These are phyloP conservation scores for Vanilla planifolia DNA, from an alignment of 106 monocot species.

Conservation along the genomic window DNA sequence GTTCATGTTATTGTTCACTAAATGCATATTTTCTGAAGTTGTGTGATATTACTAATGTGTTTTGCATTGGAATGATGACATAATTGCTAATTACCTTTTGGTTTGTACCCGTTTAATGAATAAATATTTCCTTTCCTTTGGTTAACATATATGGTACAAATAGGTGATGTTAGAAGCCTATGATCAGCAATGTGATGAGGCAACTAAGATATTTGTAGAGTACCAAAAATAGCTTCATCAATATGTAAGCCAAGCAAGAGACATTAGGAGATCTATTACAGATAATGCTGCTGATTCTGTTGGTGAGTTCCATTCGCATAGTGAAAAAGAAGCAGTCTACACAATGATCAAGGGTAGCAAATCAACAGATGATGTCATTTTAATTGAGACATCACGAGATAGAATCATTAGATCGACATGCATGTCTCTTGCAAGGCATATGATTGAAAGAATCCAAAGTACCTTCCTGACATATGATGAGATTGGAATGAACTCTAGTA, in stretches of 20 bases:
- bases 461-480: slow-evolving; percentile 89
- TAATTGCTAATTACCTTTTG: too few species aligned
- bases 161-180: slow-evolving; percentile 92
- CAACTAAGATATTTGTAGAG: slow-evolving; percentile 86
- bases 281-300: slow-evolving; percentile 8
- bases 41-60: too few species aligned
- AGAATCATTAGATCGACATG: slow-evolving; percentile 78
- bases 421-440: slow-evolving; percentile 63
- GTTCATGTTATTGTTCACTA: too few species aligned
- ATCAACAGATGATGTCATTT: slow-evolving; percentile 69
- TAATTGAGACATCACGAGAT: slow-evolving; percentile 69
- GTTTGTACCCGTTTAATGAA: neutral
- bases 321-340: slow-evolving; percentile 65
- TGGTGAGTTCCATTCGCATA: slow-evolving; percentile 33
- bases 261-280: slow-evolving; percentile 41
- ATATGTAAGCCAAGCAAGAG: slow-evolving; percentile 86
- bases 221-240: slow-evolving; percentile 91
- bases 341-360: slow-evolving; percentile 79
- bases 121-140: slow-evolving; percentile 6
- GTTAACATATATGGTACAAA: slow-evolving; percentile 59
- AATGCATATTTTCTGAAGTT: too few species aligned
- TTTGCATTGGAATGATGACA: too few species aligned
- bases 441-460: slow-evolving; percentile 62
- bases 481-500: slow-evolving; percentile 51
- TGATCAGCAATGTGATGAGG: slow-evolving; percentile 95